These are phyloP conservation scores for Citropsis articulata DNA, from an alignment of 345 rosid species.

Conservation along the genomic window DNA sequence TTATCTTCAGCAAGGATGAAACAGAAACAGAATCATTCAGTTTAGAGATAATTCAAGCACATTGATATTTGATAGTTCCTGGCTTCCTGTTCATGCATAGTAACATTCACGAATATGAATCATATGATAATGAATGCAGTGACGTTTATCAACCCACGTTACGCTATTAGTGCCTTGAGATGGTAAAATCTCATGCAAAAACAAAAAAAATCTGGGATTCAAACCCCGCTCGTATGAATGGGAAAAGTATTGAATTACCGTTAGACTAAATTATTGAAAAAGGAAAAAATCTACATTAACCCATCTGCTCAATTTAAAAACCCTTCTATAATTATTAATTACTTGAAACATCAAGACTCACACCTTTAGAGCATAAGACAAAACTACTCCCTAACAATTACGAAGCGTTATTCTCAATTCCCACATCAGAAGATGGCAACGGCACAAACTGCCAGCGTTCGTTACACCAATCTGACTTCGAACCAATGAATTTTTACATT, in stretches of 20 bases:
- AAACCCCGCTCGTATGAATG: too few species aligned
- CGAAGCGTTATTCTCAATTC: background rate
- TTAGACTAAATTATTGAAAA: too few species aligned
- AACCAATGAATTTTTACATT: slow-evolving; percentile 9
- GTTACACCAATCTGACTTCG: background rate
- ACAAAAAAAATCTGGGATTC: too few species aligned
- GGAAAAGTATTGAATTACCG: too few species aligned
- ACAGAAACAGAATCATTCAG: too few species aligned
- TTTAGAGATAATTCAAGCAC: too few species aligned
- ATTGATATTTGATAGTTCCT: too few species aligned
- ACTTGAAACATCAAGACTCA: background rate
- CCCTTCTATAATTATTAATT: background rate
- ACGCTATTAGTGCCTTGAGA: background rate
- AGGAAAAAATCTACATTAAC: background rate
- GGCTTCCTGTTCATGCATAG: too few species aligned
- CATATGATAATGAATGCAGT: background rate
- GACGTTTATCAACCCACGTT: background rate
- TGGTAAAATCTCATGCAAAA: too few species aligned
- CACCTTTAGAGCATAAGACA: background rate
- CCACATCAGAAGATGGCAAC: background rate
- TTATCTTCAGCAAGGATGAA: too few species aligned
- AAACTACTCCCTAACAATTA: background rate
- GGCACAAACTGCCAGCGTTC: background rate
- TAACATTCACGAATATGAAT: too few species aligned
- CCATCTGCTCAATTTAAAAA: too few species aligned